A percentile compares a stretch with the other conserved stretches of the same genome.
phyloP scores from a whole-genome alignment of 371 early-diverging fungal genomes.

The Blastocladiella emersonii region DNA sequence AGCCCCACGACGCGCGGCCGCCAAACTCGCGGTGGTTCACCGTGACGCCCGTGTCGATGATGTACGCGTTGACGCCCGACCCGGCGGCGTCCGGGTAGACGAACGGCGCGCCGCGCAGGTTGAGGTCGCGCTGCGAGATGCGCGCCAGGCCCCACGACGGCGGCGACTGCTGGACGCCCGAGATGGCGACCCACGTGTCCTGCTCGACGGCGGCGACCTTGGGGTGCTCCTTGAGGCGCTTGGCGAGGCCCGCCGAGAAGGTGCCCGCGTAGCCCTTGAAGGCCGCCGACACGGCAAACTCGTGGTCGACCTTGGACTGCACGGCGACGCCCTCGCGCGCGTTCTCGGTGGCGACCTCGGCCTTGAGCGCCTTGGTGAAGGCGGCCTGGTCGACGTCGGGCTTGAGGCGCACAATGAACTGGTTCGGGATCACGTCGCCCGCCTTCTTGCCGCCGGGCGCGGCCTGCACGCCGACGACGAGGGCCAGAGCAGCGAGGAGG shows the following conservation, averaged over 20 bases:
- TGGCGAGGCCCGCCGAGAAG: background rate
- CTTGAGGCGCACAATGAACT: too few relatives aligned
- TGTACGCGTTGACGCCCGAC: slow-evolving; percentile 3
- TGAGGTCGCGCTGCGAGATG: slow-evolving; percentile 24
- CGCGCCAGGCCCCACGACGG: slow-evolving; percentile 47
- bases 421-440: too few relatives aligned
- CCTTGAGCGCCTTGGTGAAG: too few relatives aligned
- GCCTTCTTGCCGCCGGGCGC: too few relatives aligned
- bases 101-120: background rate
- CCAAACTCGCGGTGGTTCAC: slow-evolving; percentile 1
- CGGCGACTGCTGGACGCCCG: slow-evolving; percentile 11
- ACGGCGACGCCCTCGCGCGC: too few relatives aligned
- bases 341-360: too few relatives aligned
- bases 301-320: too few relatives aligned
- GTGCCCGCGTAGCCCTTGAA: background rate
- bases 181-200: slow-evolving; percentile 6
- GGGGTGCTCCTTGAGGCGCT: background rate
- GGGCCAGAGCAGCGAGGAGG: too few relatives aligned
- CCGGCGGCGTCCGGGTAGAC: background rate
- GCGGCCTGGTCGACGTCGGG: too few relatives aligned
- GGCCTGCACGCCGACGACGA: too few relatives aligned
- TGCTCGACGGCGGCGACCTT: background rate
- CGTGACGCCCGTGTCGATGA: slow-evolving; percentile 3
- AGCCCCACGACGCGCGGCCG: background rate
- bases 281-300: background rate